Base-by-base conservation (phyloP, 495 filamentous ascomycete species). In the Letharia lupina region DNA sequence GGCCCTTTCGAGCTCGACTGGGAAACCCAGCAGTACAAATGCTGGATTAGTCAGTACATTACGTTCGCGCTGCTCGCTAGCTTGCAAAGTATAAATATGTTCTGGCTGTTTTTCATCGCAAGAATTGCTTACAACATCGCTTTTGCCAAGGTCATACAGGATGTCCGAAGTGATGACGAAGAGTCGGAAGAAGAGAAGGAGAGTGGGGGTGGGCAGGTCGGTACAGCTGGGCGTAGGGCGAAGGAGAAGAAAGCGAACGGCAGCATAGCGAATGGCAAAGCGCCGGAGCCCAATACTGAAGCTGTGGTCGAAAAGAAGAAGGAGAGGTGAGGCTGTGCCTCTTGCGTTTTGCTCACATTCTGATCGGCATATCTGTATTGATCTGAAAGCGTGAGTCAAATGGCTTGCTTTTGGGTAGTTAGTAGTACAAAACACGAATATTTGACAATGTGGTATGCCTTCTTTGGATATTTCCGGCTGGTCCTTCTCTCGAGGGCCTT, bases 1-100 rank as follows among this genome's bases (percentile, higher is more conserved):
- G 94, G 95, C 11, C 90, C 91, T 8, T 98, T 87, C 75, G 87
- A 87, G 67, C 79, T 96, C 65, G 84, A 95, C 79, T 96, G 91
- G 91, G 89, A 87, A 70, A 87, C 85, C 0, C 83, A 86, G 69
- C 89, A 89, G 73, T 96, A 92, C 77, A 96, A 96, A 79, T 91
- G 88, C 77, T 80, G 78, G 73, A 78, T 96, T 67, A 83, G 88
- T 62, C 88, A 92, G 69, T 79, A 79, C 69, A 90, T 96, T 72
- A 90, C 89, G 0, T 84, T 89, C 31, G 70, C 70, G 11, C 76
- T 96, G 62, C 83, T 96, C 15, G 84, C 87, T 56, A 82, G 82
- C 73, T 76, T 96, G 65, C 91, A 96, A 75, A 84, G 85, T 8
- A 81, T 95, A 45, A 96, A 96, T 71, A 73, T 95, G 60, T 92